phyloP scores from a whole-genome alignment of 306 rosid genomes.

The Pyrus pyrifolia region DNA sequence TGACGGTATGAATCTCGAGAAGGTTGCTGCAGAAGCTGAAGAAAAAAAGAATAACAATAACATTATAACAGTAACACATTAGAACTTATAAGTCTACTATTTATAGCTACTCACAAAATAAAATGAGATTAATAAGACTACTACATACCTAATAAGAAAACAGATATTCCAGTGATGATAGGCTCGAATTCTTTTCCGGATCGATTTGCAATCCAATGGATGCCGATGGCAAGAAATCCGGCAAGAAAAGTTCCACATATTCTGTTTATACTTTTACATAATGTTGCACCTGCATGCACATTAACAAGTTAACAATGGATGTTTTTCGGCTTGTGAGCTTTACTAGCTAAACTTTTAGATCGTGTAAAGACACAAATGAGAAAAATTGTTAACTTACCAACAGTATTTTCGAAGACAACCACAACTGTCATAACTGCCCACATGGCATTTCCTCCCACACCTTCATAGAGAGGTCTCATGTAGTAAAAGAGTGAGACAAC shows the following conservation, averaged over 20 bases:
- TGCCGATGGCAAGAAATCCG: constrained; percentile 58
- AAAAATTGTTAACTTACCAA: constrained; percentile 33
- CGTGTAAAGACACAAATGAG: too few species aligned
- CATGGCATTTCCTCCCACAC: constrained; percentile 76
- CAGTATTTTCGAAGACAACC: constrained; percentile 59
- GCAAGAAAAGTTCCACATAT: constrained; percentile 67
- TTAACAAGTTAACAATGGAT: not conserved
- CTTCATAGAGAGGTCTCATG: constrained; percentile 65
- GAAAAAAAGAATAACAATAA: not conserved
- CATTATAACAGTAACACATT: too few species aligned
- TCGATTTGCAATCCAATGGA: constrained; percentile 58
- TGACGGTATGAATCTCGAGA: constrained; percentile 76
- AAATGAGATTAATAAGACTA: not conserved
- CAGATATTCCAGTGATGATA: constrained; percentile 40
- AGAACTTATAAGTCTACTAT: not conserved
- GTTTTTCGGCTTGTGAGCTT: not conserved
- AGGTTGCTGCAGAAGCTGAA: constrained; percentile 80
- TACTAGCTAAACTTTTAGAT: not conserved
- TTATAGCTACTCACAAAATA: not conserved
- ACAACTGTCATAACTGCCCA: constrained; percentile 86
- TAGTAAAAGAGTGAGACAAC: constrained; percentile 69
- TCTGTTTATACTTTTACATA: constrained; percentile 59
- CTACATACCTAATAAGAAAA: constrained; percentile 61
- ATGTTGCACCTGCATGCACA: constrained; percentile 62
- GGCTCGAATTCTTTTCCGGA: constrained; percentile 64